Base-by-base conservation (phyloP, 2,329 filamentous ascomycete genomes). In the Aspergillus piperis region DNA sequence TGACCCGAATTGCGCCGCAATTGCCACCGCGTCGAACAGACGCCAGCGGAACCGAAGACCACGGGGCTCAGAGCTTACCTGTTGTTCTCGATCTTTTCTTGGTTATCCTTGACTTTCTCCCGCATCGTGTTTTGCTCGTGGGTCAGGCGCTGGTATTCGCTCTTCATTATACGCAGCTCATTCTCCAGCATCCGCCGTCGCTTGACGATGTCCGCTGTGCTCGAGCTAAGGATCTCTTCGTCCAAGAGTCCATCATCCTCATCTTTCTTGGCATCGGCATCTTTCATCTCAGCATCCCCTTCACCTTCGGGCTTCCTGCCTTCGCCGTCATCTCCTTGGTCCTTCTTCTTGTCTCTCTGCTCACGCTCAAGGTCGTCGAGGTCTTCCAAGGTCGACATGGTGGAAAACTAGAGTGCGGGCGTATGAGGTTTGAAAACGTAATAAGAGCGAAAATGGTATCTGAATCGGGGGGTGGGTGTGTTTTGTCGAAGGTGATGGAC, bases 81-180 rank as follows among this genome's bases (percentile, higher is more conserved):
- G 83, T 99, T 99, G 81, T 99, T 98, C 68, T 96, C 93, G 73
- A 99, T 99, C 86, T 99, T 99, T 70, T 99, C 96, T 72, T 91
- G 82, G 74, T 99, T 99, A 76, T 99, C 95, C 84, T 97, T 98
- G 79, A 99, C 98, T 84, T 97, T 98, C 79, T 98, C 94, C 60
- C 88, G 88, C 95, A 99, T 99, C 52, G 91, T 89, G 53, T 90
- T 88, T 82, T 96, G 96, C 81, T 99, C 95, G 73, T 99, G 95
- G 71, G 90, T 90, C 80, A 99, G 84, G 70, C 95, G 89, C 75
- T 96, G 93, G 71, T 88, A 92, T 79, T 99, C 95, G 83, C 92
- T 96, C 84, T 90, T 94, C 92, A 99, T 98, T 80, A 99, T 98
- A 72, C 95, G 87, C 72, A 95, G 90, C 79, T 99, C 95, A 79